These are phyloP conservation scores for Lichtheimia ornata DNA, from an alignment of 371 early-diverging fungal species.

Conservation along the genomic window DNA sequence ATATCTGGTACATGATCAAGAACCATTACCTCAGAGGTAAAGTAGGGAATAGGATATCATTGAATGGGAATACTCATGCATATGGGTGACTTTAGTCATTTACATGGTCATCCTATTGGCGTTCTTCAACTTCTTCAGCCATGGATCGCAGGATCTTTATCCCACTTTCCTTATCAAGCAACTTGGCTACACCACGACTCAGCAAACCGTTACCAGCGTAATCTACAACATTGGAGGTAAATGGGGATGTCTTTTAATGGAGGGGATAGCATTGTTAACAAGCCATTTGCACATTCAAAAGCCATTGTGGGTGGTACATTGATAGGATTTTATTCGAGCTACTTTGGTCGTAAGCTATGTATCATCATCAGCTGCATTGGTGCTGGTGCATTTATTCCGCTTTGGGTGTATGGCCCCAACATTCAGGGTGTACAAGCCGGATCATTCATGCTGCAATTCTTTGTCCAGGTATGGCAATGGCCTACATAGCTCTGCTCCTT, in stretches of 20 bases:
- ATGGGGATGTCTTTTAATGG: too few relatives aligned
- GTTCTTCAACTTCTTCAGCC: conserved; percentile 67
- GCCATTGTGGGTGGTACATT: conserved; percentile 61
- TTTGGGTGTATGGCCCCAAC: conserved; percentile 61
- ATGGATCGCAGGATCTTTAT: conserved; percentile 73
- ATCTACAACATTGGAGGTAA: conserved; percentile 69
- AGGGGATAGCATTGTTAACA: too few relatives aligned
- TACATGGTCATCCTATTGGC: conserved; percentile 64
- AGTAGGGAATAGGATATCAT: conserved; percentile 15
- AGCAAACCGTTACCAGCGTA: conserved; percentile 62
- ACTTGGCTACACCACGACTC: conserved; percentile 51
- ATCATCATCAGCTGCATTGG: conserved; percentile 50
- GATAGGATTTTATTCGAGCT: conserved; percentile 67
- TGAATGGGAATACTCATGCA: background rate
- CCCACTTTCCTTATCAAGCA: conserved; percentile 67
- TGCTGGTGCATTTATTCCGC: conserved; percentile 67
- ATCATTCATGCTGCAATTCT: conserved; percentile 66
- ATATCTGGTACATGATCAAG: conserved; percentile 47
- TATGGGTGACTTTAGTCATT: conserved; percentile 52
- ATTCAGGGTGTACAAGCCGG: conserved; percentile 53
- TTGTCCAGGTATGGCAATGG: conserved; percentile 39
- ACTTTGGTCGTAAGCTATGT: conserved; percentile 61
- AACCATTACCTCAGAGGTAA: conserved; percentile 44
- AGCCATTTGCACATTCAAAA: too few relatives aligned
- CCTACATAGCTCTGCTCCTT: too few relatives aligned